Conservation (phyloP, 1,284 basidiomycete species). For the Pyrrhoderma lamaoense region DNA sequence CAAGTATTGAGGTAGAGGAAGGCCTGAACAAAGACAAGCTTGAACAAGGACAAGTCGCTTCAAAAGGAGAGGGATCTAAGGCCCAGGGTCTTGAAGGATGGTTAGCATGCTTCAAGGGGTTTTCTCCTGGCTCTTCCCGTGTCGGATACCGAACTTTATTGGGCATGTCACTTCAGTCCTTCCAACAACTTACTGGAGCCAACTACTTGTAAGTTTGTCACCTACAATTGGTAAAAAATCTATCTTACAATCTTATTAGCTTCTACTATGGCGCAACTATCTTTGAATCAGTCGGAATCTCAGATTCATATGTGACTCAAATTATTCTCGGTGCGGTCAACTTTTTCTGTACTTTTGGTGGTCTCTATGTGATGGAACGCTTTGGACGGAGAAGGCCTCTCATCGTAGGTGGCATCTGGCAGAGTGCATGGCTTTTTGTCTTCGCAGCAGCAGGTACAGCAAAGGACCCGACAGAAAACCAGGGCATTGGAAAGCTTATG, state of each 20-base stretch:
- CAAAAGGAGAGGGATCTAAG: conserved; percentile 25
- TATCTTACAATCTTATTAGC: conserved; percentile 47
- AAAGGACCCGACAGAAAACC: conserved; percentile 42
- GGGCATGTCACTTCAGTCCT: conserved; percentile 63
- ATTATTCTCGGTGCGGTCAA: conserved; percentile 69
- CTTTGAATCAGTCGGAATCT: conserved; percentile 61
- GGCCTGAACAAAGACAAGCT: conserved; percentile 33
- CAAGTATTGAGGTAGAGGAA: conserved; percentile 32
- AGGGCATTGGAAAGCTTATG: conserved; percentile 56
- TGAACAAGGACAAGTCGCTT: conserved; percentile 31
- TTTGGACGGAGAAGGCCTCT: conserved; percentile 51
- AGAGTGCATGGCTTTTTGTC: conserved; percentile 68
- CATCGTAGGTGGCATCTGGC: conserved; percentile 67
- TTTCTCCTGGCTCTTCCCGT: conserved; percentile 32
- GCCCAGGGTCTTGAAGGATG: conserved; percentile 33
- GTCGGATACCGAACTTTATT: conserved; percentile 55
- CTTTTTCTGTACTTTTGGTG: conserved; percentile 56
- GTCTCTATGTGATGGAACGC: conserved; percentile 11
- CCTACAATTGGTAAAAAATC: conserved; percentile 20
- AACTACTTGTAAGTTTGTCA: conserved; percentile 31
- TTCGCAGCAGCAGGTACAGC: conserved; percentile 72
- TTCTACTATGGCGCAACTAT: conserved; percentile 70
- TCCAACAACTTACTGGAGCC: conserved; percentile 71
- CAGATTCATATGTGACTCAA: conserved; percentile 63
- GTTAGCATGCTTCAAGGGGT: conserved; percentile 52